A percentile compares a stretch with the other conserved stretches of the same genome.
Evolutionary conservation across 495 filamentous ascomycete genomes (phyloP).

Genomic region (Trichoderma erinaceum): DNA sequence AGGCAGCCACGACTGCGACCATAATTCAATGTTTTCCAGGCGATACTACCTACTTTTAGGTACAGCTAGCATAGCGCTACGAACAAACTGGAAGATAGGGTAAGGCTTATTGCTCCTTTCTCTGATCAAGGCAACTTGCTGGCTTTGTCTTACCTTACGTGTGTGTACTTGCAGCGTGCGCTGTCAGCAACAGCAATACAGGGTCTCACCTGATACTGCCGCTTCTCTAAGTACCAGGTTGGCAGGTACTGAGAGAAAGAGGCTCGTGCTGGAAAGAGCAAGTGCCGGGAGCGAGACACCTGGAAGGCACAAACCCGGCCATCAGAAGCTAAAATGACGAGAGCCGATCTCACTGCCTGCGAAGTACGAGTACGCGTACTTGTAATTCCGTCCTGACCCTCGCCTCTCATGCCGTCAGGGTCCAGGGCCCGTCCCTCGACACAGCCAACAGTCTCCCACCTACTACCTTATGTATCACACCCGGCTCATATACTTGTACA

Average conservation of each 20-base stretch:
- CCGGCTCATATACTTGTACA: background rate
- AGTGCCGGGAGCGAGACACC: background rate
- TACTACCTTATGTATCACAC: no score
- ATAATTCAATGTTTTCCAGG: background rate
- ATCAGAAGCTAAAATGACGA: conserved; percentile 5
- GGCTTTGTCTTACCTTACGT: no score
- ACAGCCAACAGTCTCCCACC: background rate
- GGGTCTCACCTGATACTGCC: no score
- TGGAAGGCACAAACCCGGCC: conserved; percentile 4
- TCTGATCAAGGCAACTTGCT: no score
- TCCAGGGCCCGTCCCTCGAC: background rate
- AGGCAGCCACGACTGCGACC: background rate
- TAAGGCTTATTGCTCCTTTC: no score
- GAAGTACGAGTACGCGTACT: background rate
- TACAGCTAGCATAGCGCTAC: no score
- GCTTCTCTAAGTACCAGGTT: no score
- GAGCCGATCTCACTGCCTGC: conserved; percentile 7
- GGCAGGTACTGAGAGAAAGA: background rate
- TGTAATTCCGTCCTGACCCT: background rate
- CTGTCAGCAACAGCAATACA: no score
- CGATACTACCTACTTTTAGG: no score
- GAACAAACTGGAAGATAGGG: no score
- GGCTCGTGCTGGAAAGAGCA: background rate
- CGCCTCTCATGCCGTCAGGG: background rate
- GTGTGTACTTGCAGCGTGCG: no score